A percentile compares a stretch with the other conserved stretches of the same genome.
These are phyloP conservation scores for Fusarium hostae DNA, from an alignment of 2,329 filamentous ascomycete species.

Conservation along the genomic window DNA sequence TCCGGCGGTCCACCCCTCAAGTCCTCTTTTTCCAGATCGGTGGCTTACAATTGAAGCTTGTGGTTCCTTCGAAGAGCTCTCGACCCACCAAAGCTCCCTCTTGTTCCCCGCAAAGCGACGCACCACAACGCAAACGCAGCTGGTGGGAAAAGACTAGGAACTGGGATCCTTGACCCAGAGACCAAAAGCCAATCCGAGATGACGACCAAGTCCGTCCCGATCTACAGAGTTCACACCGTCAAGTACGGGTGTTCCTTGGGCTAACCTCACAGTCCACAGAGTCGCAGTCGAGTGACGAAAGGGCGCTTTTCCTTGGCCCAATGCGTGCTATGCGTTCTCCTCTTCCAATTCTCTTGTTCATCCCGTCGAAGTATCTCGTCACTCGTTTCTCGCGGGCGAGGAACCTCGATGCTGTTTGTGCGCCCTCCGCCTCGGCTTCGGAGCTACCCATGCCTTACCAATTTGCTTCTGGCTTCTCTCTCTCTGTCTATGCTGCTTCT, in stretches of 20 bases:
- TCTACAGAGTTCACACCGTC: slow-evolving; percentile 46
- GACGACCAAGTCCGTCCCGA: slow-evolving; percentile 44
- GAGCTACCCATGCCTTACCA: slow-evolving; percentile 35
- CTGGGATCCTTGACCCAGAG: slow-evolving; percentile 6
- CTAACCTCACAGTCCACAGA: slow-evolving; percentile 39
- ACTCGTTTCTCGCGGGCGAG: slow-evolving; percentile 36
- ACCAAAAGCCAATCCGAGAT: slow-evolving; percentile 12
- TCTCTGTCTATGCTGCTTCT: slow-evolving; percentile 5
- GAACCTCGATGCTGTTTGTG: slow-evolving; percentile 35
- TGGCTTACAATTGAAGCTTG: slow-evolving; percentile 26
- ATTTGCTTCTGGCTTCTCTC: slow-evolving; percentile 20
- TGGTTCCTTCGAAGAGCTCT: slow-evolving; percentile 21
- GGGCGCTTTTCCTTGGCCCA: slow-evolving; percentile 37
- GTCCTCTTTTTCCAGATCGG: slow-evolving; percentile 31
- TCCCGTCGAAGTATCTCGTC: slow-evolving; percentile 41
- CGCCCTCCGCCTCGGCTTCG: slow-evolving; percentile 41
- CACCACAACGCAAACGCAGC: not conserved
- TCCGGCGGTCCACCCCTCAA: slow-evolving; percentile 6
- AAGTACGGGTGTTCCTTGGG: slow-evolving; percentile 25
- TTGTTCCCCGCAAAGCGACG: slow-evolving; percentile 41
- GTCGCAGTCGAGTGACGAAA: slow-evolving; percentile 33
- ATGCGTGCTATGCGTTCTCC: slow-evolving; percentile 29
- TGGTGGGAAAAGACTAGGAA: slow-evolving; percentile 1
- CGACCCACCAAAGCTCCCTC: slow-evolving; percentile 34
- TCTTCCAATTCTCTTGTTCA: slow-evolving; percentile 9